Evolutionary conservation across 805 yeast genomes (phyloP), one percentile per base, ranked within the genome.

Genomic region (Ogataea nonfermentans): DNA sequence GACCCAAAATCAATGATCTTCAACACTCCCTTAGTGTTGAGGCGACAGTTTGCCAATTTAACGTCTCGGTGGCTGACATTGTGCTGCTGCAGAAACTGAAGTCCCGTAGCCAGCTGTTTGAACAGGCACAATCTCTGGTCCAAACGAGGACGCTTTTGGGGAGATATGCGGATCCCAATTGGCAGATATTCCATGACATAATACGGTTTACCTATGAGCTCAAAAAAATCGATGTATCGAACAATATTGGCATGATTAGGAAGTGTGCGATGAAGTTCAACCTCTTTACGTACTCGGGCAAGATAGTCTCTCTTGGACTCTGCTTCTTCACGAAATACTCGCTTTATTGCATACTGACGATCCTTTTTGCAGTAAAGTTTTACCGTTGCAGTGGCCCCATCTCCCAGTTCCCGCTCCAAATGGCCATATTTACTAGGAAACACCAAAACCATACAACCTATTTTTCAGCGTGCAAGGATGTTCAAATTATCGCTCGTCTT

Each of bases 1-100:
- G 74, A 65, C 4, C 79, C 79, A 52, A 74, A 76, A 57, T 76
- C 81, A 23, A 76, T 69, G 13, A 76, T 46, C 49, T 74, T 75
- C 29, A 73, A 47, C 2, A 40, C 32, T 0, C 65, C 65, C 11
- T 44, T 31, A 1, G 13, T 15, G 31, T 52, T 61, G 14, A 74
- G 34, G 24, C 74, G 64, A 32, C 74, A 47, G 44, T 76, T 76
- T 19, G 66, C 74, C 16, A 70, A 58, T 53, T 76, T 76, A 37
- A 76, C 50, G 55, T 76, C 81, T 28, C 80, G 59, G 51, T 76
- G 81, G 43, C 72, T 67, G 11, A 72, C 47, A 12, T 40, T 37
- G 4, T 38, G 24, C 2, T 38, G 33, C 8, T 76, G 80, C 29
- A 76, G 43, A 49, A 64, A 67, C 2, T 31, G 12, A 4, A 76